phyloP scores from a whole-genome alignment of 208 protist species.

The Tetramitus jugosus region DNA sequence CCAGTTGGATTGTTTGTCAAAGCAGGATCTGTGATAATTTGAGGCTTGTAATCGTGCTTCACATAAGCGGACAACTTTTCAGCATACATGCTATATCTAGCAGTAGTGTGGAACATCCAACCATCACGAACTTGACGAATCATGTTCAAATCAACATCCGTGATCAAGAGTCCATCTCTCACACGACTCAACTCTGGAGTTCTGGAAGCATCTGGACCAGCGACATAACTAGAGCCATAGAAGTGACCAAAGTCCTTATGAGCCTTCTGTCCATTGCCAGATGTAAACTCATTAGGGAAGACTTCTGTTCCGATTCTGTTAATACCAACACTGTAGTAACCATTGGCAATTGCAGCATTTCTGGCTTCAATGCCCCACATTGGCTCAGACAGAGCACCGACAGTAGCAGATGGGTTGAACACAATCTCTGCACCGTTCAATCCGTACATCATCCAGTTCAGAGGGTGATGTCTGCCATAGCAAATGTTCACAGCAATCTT shows the following conservation, averaged over 20 bases:
- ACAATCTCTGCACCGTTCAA: slow-evolving; percentile 74
- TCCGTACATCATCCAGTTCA: slow-evolving; percentile 66
- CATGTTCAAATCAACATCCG: slow-evolving; percentile 70
- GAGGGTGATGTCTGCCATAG: slow-evolving; percentile 67
- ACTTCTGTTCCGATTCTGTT: slow-evolving; percentile 60
- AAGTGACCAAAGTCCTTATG: slow-evolving; percentile 78
- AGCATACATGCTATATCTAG: slow-evolving; percentile 43
- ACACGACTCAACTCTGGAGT: slow-evolving; percentile 54
- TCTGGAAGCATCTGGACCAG: slow-evolving; percentile 51
- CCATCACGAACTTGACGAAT: slow-evolving; percentile 58
- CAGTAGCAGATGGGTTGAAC: slow-evolving; percentile 71
- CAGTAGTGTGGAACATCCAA: slow-evolving; percentile 63
- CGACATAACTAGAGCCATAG: slow-evolving; percentile 66
- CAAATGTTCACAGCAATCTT: slow-evolving; percentile 70
- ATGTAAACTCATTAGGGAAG: slow-evolving; percentile 69
- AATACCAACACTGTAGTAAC: slow-evolving; percentile 53
- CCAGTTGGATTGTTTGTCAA: too few species aligned
- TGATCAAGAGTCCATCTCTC: slow-evolving; percentile 58
- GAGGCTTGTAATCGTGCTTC: slow-evolving; percentile 48
- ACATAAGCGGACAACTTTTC: slow-evolving; percentile 40
- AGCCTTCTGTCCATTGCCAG: slow-evolving; percentile 59
- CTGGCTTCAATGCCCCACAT: slow-evolving; percentile 68
- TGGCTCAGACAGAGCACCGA: slow-evolving; percentile 58
- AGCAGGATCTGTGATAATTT: slow-evolving; percentile 26
- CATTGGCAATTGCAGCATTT: slow-evolving; percentile 71